Evolutionary conservation across 805 yeast genomes (phyloP), one percentile per base, ranked within the genome.

Genomic region (Jamesozyma hellenica): DNA sequence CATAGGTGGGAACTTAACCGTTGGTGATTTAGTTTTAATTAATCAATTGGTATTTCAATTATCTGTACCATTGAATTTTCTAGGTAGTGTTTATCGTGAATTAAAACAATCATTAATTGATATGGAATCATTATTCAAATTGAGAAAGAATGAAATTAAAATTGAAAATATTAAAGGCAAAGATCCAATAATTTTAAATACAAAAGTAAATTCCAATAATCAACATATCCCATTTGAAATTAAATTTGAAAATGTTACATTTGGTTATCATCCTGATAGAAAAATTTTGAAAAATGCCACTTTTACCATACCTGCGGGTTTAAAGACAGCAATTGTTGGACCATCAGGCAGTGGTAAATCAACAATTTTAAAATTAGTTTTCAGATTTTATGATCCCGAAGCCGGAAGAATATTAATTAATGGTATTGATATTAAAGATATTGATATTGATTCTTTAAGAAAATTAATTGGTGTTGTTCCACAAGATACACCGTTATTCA

Each of bases 321-420:
- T 77, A 47, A 84, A 84, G 48, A 90, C 88, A 13, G 97, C 97
- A 10, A 76, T 90, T 53, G 98, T 90, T 10, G 98, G 98, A 0
- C 94, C 97, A 0, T 81, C 94, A 7, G 98, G 98, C 4, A 79
- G 90, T 50, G 98, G 98, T 32, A 90, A 90, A 63, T 85, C 96
- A 0, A 90, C 98, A 0, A 74, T 92, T 30, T 63, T 90, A 50
- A 71, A 87, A 52, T 65, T 90, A 28, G 79, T 86, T 0, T 90
- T 90, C 66, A 66, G 98, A 51, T 90, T 92, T 58, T 88, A 86
- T 60, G 98, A 90, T 56, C 82, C 85, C 2, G 67, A 68, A 30
- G 64, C 69, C 12, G 97, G 97, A 11, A 66, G 85, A 36, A 83
- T 90, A 40, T 58, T 79, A 23, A 75, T 90, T 36, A 96, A 90